Conservation (phyloP, 2,329 filamentous ascomycete genomes). For the Cytospora piceicola region DNA sequence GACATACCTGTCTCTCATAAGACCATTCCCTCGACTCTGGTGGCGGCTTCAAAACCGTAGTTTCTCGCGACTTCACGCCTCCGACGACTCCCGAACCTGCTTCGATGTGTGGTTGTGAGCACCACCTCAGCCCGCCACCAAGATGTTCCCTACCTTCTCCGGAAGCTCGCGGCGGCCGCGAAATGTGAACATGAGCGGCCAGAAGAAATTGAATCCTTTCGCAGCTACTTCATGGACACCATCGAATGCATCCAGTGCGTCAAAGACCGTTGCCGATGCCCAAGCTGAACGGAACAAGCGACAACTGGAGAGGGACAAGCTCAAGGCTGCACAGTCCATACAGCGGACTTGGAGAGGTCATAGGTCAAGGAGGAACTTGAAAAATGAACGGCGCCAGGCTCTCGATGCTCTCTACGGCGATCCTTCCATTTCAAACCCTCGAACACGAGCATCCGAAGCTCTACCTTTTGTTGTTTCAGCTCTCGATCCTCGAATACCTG, state of each 20-base stretch:
- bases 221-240: conserved; percentile 63
- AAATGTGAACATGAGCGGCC: conserved; percentile 92
- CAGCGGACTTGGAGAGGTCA: conserved; percentile 86
- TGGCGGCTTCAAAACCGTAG: background rate
- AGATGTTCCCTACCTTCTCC: conserved; percentile 91
- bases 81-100: conserved; percentile 4
- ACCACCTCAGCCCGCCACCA: conserved; percentile 29
- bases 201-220: conserved; percentile 76
- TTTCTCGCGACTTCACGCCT: background rate
- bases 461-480: conserved; percentile 55
- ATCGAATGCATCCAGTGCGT: conserved; percentile 64
- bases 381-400: conserved; percentile 58
- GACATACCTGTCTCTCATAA: background rate
- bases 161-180: conserved; percentile 83
- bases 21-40: background rate
- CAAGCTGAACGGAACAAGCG: conserved; percentile 83
- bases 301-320: conserved; percentile 77
- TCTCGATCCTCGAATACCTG: conserved; percentile 48
- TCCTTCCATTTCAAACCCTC: conserved; percentile 40
- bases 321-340: conserved; percentile 73
- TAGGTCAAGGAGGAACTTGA: conserved; percentile 61
- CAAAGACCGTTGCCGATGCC: conserved; percentile 80
- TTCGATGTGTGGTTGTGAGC: conserved; percentile 16
- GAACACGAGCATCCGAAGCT: conserved; percentile 45
- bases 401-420: conserved; percentile 65